Evolutionary conservation across 345 rosid genomes (phyloP).

Genomic region (Syzygium oleosum): DNA sequence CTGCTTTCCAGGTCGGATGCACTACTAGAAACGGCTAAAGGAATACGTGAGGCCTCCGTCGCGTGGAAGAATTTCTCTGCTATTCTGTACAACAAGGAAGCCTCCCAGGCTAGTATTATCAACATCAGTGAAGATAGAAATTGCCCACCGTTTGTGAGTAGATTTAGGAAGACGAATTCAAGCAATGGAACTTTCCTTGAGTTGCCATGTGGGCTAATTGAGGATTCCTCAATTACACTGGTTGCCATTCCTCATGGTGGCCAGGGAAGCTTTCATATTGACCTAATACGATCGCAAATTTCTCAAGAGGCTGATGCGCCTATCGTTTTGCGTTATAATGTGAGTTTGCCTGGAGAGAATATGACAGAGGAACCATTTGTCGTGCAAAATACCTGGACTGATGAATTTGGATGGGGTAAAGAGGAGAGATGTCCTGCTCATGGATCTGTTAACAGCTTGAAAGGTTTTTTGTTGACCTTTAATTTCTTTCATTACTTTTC

Average conservation of each 20-base stretch:
- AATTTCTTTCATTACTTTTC: neutral
- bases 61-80: conserved; percentile 48
- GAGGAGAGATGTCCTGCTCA: conserved; percentile 54
- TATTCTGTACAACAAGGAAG: conserved; percentile 22
- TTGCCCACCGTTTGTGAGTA: conserved; percentile 51
- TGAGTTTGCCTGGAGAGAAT: conserved; percentile 51
- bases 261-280: conserved; percentile 48
- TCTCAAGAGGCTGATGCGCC: conserved; percentile 34
- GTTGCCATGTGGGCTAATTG: conserved; percentile 69
- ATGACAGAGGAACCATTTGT: conserved; percentile 56
- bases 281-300: conserved; percentile 40
- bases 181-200: conserved; percentile 32
- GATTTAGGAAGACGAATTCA: conserved; percentile 12
- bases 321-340: conserved; percentile 51
- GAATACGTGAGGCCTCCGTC: conserved; percentile 65
- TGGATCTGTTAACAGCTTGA: conserved; percentile 27
- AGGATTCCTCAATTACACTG: conserved; percentile 71
- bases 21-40: conserved; percentile 66
- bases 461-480: conserved; percentile 32
- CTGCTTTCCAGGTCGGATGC: conserved; percentile 69
- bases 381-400: conserved; percentile 68
- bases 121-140: conserved; percentile 16
- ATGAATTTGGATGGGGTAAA: conserved; percentile 67
- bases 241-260: conserved; percentile 62
- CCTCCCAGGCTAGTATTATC: conserved; percentile 2